Evolutionary conservation across 169 alveolate genomes (phyloP).

Genomic region (Babesia sp.): DNA sequence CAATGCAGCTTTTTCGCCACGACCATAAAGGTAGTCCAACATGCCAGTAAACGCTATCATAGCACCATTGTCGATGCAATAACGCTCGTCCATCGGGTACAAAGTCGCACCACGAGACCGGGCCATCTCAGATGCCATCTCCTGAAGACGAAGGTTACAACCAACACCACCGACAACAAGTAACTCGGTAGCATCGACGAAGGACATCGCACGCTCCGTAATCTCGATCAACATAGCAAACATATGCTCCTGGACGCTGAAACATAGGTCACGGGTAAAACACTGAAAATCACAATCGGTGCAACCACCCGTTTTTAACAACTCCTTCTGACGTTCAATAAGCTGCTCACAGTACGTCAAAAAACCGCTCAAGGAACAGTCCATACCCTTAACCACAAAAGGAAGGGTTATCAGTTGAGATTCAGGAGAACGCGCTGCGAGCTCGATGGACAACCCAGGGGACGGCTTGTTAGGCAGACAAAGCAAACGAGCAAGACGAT

Average conservation of each 20-base stretch:
- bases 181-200: slow-evolving; percentile 86
- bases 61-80: slow-evolving; percentile 99
- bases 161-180: slow-evolving; percentile 99
- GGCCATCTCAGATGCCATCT: slow-evolving; percentile 93
- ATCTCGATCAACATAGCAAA: slow-evolving; percentile 98
- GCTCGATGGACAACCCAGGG: slow-evolving; percentile 98
- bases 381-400: slow-evolving; percentile 98
- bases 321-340: slow-evolving; percentile 35
- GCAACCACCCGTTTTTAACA: slow-evolving; percentile 6
- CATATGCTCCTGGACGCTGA: slow-evolving; percentile 93
- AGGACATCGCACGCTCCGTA: slow-evolving; percentile 98
- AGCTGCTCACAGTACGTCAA: slow-evolving; percentile 65
- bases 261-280: slow-evolving; percentile 78
- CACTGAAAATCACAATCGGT: slow-evolving; percentile 21
- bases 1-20: slow-evolving; percentile 22
- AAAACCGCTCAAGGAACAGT: slow-evolving; percentile 92
- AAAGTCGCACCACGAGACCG: slow-evolving; percentile 92
- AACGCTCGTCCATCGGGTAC: slow-evolving; percentile 98
- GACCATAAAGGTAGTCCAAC: slow-evolving; percentile 64
- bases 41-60: slow-evolving; percentile 89
- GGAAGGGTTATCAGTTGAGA: slow-evolving; percentile 89
- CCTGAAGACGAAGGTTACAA: slow-evolving; percentile 93
- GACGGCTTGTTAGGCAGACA: slow-evolving; percentile 96
- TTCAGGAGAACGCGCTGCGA: slow-evolving; percentile 85
- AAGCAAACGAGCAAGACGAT: slow-evolving; percentile 95